Base-by-base conservation (phyloP, 805 yeast genomes). In the Yueomyces sinensis region DNA sequence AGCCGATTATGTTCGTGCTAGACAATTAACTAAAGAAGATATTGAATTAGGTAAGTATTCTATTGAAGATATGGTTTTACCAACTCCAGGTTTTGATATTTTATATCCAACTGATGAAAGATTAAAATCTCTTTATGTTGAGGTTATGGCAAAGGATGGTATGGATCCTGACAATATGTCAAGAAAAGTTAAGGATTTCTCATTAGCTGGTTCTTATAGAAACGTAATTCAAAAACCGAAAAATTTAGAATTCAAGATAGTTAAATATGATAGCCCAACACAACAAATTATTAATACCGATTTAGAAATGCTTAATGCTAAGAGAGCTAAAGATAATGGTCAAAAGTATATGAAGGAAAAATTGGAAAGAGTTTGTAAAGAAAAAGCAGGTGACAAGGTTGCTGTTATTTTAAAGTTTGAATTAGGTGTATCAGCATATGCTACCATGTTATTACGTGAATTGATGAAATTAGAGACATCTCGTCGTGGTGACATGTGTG, bases 41-140 rank as follows among this genome's bases (percentile, higher is more conserved):
- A 61, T 78, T 17, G 71, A 63, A 4, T 36, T 62, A 2, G 72
- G 72, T 0, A 70, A 66, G 35, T 82, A 67, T 51, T 57, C 79
- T 11, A 79, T 89, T 24, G 76, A 69, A 49, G 97, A 91, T 56
- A 67, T 91, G 20, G 94, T 93, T 3, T 63, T 91, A 36, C 97
- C 99, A n/a, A 73, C 94, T 0, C 98, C 99, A 2, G 99, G 99
- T 0, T 86, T 75, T 54, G 96, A 86, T 51, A 73, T 91, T n/a
- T 51, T 66, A 13, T 91, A 91, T 50, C 98, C 99, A 5, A 61
- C 68, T 9, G 81, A 83, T 48, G 66, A 65, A 35, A 56, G 66
- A 29, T 60, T 83, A 32, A 65, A 63, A 45, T 65, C 74, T 29
- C 70, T 72, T 1, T 87, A 87, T 51, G 69, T 71, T 30, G 74